Evolutionary conservation across 306 rosid species (phyloP).

Genomic region (cucumber (Cucumis sativus)): Cucumber_9930_V3 NC_026656.2:21144001-21144500

Average conservation of each 20-base stretch:
- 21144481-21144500: conserved; percentile 28
- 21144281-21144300: conserved; percentile 45
- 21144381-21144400: conserved; percentile 30
- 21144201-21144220: conserved; percentile 34
- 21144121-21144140: conserved; percentile 21
- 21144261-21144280: conserved; percentile 58
- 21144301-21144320: conserved; percentile 13
- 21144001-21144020: background rate
- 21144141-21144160: conserved; percentile 38
- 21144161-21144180: conserved; percentile 26
- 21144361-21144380: conserved; percentile 5
- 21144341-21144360: conserved; percentile 5
- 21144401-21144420: conserved; percentile 43
- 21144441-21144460: background rate
- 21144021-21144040: conserved; percentile 10
- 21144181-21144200: conserved; percentile 23
- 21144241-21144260: conserved; percentile 28
- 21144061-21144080: conserved; percentile 62
- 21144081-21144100: conserved; percentile 31
- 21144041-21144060: conserved; percentile 35
- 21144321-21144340: conserved; percentile 17
- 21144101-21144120: conserved; percentile 22
- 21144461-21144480: conserved; percentile 30
- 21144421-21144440: background rate
- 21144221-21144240: background rate